Percentiles rank a stretch among this genome's conserved stretches.
These are phyloP conservation scores for Metroxylon sagu DNA, from an alignment of 176 grass and related monocot species.

Conservation along the genomic window DNA sequence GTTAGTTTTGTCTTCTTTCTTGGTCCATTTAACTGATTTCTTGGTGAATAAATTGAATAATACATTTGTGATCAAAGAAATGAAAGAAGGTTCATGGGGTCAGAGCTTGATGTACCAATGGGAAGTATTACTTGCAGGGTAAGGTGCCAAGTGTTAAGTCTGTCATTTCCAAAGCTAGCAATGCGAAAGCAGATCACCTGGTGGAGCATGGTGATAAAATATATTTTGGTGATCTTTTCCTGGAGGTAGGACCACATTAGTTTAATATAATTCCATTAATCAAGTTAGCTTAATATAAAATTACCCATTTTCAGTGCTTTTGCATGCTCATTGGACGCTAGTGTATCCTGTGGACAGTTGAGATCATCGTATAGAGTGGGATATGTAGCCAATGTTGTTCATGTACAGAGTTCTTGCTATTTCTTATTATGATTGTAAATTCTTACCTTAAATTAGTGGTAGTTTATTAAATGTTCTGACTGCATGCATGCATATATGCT, in stretches of 20 bases:
- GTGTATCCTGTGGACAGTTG: too few relatives aligned
- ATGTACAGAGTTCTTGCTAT: too few relatives aligned
- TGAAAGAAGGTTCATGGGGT: background rate
- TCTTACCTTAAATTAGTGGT: background rate
- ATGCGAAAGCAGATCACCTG: slow-evolving; percentile 63
- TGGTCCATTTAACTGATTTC: too few relatives aligned
- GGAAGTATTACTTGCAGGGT: slow-evolving; percentile 25
- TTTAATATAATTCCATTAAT: too few relatives aligned
- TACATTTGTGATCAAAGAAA: too few relatives aligned
- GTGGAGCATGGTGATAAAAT: slow-evolving; percentile 79
- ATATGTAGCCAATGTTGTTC: too few relatives aligned
- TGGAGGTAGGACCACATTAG: slow-evolving; percentile 50
- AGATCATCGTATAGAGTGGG: too few relatives aligned
- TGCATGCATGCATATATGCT: background rate
- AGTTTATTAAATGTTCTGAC: background rate
- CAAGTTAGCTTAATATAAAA: too few relatives aligned
- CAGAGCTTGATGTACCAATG: slow-evolving; percentile 1
- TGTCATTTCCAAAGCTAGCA: slow-evolving; percentile 64
- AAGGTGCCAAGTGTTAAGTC: slow-evolving; percentile 71
- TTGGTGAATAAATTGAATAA: too few relatives aligned
- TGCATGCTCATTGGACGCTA: too few relatives aligned
- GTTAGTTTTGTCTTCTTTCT: slow-evolving; percentile 18
- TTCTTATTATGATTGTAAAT: background rate
- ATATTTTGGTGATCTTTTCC: slow-evolving; percentile 73
- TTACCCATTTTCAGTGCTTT: too few relatives aligned